Base-by-base conservation (phyloP, 108 stramenopile species). In the Cyclostephanos tholiformis region DNA sequence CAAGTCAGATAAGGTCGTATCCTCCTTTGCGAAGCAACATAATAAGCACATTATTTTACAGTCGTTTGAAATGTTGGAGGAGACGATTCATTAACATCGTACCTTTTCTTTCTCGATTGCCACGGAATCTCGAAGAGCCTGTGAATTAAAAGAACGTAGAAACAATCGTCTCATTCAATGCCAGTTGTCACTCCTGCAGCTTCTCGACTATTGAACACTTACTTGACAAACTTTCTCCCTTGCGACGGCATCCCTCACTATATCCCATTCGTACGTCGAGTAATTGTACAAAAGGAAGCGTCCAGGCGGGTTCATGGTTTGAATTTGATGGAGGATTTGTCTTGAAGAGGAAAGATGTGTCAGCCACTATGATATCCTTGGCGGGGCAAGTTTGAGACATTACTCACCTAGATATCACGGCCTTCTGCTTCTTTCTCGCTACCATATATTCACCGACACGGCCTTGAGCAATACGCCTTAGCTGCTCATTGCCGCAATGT, bases 181-280 rank as follows among this genome's bases (percentile, higher is more conserved):
- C n/a, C 26, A 57, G 1, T 41, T 10, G 4, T 41, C 41, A 41
- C 41, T 41, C 41, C 12, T 41, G 41, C 41, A 10, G n/a, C n/a
- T n/a, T n/a, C n/a, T n/a, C n/a, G n/a, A 41, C 1, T 41, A 25
- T 53, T 20, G 52, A 22, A 20, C 20, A 25, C 14, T 60, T 60
- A 85, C 87, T 76, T 91, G 93, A 38, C 83, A 83, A 25, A 89
- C 80, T 66, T 91, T 91, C 68, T 94, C 93, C 13, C 90, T 65
- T 2, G 93, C 93, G 39, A 84, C 72, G 3, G 77, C 69, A 29
- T 89, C 86, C 36, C 71, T 79, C 13, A 89, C 93, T 69, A 86
- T 89, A 32, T 71, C 85, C 88, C 88, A 94, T 20, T 58, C 26
- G 32, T 55, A 44, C 16, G 67, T 81, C 19, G 67, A 58, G 32